A percentile compares a stretch with the other conserved stretches of the same genome.
These are phyloP conservation scores for Ogataea siamensis DNA, from an alignment of 805 yeast species.

Conservation along the genomic window DNA sequence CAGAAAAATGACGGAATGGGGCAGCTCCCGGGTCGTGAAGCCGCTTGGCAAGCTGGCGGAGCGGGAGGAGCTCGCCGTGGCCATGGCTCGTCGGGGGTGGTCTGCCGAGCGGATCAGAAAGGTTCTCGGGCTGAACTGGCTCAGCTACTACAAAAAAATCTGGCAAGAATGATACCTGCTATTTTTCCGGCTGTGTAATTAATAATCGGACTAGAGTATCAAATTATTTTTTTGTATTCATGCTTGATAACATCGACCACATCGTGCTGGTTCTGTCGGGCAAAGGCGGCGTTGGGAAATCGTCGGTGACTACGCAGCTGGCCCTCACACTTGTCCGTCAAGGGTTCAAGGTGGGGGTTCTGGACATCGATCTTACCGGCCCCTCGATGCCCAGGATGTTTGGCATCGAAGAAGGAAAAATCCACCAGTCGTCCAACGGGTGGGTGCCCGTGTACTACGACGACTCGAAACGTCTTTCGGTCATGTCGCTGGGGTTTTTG, in stretches of 20 bases:
- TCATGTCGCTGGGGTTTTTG: conserved; percentile 88
- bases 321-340: conserved; percentile 73
- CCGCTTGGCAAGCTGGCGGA: conserved; percentile 22
- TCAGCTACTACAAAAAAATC: conserved; percentile 18
- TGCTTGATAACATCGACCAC: conserved; percentile 55
- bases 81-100: conserved; percentile 24
- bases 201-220: no score
- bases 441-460: conserved; percentile 86
- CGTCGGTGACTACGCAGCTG: conserved; percentile 91
- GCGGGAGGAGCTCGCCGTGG: conserved; percentile 23
- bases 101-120: conserved; percentile 21
- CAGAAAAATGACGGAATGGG: conserved; percentile 24
- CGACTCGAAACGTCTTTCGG: conserved; percentile 45
- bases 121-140: conserved; percentile 22
- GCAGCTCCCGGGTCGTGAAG: conserved; percentile 20
- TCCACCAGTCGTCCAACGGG: conserved; percentile 78
- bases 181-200: neutral
- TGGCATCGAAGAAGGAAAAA: conserved; percentile 77
- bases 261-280: conserved; percentile 84
- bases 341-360: conserved; percentile 85
- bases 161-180: conserved; percentile 13
- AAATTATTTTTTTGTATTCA: neutral
- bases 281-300: conserved; percentile 96
- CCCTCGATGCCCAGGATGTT: conserved; percentile 97
- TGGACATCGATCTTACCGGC: conserved; percentile 94